A percentile compares a stretch with the other conserved stretches of the same genome.
Conservation (phyloP, 2,329 filamentous ascomycete genomes). For the Raffaelea arxii region DNA sequence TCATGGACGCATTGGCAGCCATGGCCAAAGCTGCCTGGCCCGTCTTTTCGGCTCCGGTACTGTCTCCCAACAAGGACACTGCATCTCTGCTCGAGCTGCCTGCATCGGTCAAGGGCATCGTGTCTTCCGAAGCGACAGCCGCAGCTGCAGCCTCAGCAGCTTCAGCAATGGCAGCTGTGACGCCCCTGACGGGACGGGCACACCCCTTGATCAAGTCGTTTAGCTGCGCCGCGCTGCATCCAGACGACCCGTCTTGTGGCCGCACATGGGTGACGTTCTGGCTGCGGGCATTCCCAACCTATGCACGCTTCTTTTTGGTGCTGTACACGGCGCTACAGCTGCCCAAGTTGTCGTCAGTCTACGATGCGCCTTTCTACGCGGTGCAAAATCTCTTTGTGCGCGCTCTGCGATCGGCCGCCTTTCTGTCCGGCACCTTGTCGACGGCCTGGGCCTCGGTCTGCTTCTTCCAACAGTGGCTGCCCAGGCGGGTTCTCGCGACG, state of each 20-base stretch:
- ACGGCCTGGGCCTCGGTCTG: slow-evolving; percentile 85
- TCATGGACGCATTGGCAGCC: slow-evolving; percentile 71
- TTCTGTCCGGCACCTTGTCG: slow-evolving; percentile 74
- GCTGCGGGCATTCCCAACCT: slow-evolving; percentile 68
- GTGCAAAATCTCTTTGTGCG: slow-evolving; percentile 56
- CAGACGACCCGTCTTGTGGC: slow-evolving; percentile 75
- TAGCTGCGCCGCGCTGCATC: slow-evolving; percentile 84
- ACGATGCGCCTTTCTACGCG: slow-evolving; percentile 58
- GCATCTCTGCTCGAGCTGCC: slow-evolving; percentile 54
- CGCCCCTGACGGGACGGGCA: slow-evolving; percentile 71
- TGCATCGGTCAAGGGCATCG: slow-evolving; percentile 71
- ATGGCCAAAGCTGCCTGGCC: slow-evolving; percentile 82
- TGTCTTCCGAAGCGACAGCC: slow-evolving; percentile 21
- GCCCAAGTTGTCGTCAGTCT: slow-evolving; percentile 51
- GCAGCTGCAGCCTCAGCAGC: slow-evolving; percentile 38
- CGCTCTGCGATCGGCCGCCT: slow-evolving; percentile 65
- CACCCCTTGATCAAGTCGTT: slow-evolving; percentile 80
- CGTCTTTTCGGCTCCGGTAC: slow-evolving; percentile 74
- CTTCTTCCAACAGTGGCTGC: slow-evolving; percentile 73
- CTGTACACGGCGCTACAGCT: slow-evolving; percentile 65
- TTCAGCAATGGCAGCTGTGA: slow-evolving; percentile 54
- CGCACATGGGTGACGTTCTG: slow-evolving; percentile 83
- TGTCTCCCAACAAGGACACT: slow-evolving; percentile 63
- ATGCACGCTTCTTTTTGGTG: slow-evolving; percentile 69
- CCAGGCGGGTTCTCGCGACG: slow-evolving; percentile 63